Percentiles rank a stretch among this genome's conserved stretches.
These are phyloP conservation scores for Lichtheimia corymbifera DNA, from an alignment of 371 early-diverging fungal species.

Conservation along the genomic window DNA sequence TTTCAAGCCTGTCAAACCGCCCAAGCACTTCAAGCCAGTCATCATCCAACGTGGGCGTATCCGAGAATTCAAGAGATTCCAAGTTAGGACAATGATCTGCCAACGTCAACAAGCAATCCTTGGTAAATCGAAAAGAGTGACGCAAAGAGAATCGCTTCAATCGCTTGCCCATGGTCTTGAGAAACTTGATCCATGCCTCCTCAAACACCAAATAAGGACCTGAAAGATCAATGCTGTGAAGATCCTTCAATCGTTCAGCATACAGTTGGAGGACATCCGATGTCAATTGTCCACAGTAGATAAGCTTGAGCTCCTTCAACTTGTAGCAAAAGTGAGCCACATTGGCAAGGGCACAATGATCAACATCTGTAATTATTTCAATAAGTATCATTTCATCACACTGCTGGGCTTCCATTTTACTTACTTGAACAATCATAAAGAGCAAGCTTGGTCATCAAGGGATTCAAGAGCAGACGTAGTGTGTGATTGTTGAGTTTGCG, in stretches of 20 bases:
- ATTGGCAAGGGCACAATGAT: constrained; percentile 50
- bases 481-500: constrained; percentile 69
- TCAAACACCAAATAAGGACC: constrained; percentile 77
- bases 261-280: constrained; percentile 56
- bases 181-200: constrained; percentile 60
- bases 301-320: constrained; percentile 60
- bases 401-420: too few species aligned
- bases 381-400: background rate
- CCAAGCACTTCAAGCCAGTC: constrained; percentile 46
- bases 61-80: constrained; percentile 55
- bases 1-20: constrained; percentile 35
- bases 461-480: constrained; percentile 72
- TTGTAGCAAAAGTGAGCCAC: constrained; percentile 70
- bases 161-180: constrained; percentile 47
- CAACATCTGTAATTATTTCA: constrained; percentile 43
- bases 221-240: constrained; percentile 63
- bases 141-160: constrained; percentile 62
- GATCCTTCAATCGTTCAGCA: constrained; percentile 40
- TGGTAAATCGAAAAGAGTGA: constrained; percentile 64
- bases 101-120: constrained; percentile 54
- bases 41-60: constrained; percentile 56
- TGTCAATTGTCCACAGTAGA: constrained; percentile 78
- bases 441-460: constrained; percentile 50
- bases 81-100: constrained; percentile 57
- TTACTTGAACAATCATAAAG: constrained; percentile 83